Evolutionary conservation across 1,139 yeast genomes (phyloP).

Genomic region (Kodamaea sp.): DNA sequence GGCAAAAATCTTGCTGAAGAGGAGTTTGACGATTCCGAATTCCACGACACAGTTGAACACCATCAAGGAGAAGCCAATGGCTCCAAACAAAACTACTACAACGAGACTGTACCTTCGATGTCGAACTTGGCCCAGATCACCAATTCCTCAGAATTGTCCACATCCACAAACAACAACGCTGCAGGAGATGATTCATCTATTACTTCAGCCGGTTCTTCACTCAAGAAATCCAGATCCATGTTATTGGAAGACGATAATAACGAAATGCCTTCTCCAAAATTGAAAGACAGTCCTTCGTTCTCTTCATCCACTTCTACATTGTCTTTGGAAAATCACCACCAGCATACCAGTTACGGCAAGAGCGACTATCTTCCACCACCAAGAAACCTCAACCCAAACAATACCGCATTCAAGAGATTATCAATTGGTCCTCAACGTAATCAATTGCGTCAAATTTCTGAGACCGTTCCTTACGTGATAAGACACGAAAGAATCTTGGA

Average conservation of each 20-base stretch:
- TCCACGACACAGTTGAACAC: constrained; percentile 34
- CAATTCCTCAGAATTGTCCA: constrained; percentile 12
- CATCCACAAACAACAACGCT: constrained; percentile 8
- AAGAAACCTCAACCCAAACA: constrained; percentile 39
- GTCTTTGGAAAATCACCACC: constrained; percentile 19
- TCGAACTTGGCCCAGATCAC: constrained; percentile 66
- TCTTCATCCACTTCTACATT: constrained; percentile 35
- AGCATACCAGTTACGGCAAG: constrained; percentile 12
- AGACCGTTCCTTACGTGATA: constrained; percentile 77
- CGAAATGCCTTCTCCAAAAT: constrained; percentile 30
- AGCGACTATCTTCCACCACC: constrained; percentile 31
- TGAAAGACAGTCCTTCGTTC: constrained; percentile 31
- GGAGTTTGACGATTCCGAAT: constrained; percentile 26
- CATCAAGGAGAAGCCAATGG: constrained; percentile 11
- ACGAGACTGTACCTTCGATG: constrained; percentile 54
- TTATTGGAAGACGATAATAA: constrained; percentile 34
- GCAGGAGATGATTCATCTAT: constrained; percentile 21
- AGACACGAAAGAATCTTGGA: constrained; percentile 74
- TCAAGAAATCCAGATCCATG: constrained; percentile 36
- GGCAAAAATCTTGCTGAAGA: constrained; percentile 20
- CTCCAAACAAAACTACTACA: constrained; percentile 8
- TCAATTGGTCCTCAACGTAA: constrained; percentile 64
- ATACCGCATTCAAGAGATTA: constrained; percentile 54
- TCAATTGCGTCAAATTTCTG: constrained; percentile 74
- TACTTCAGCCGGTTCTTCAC: constrained; percentile 22